Evolutionary conservation across 345 rosid genomes (phyloP).

Genomic region (Lagerstroemia speciosa): DNA sequence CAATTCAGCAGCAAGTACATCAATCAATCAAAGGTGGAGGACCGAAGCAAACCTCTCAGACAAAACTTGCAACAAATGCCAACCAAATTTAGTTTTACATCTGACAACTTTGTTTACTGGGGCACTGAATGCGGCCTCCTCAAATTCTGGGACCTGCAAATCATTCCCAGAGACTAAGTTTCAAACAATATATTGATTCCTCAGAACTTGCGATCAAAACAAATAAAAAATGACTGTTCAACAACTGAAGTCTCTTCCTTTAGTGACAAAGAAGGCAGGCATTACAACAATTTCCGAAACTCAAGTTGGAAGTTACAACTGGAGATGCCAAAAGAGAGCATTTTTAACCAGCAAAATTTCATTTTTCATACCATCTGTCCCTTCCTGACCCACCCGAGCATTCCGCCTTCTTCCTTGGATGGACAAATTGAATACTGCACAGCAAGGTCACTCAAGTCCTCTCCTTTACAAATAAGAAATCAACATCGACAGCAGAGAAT

Average conservation of each 20-base stretch:
- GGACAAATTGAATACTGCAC: slow-evolving; percentile 76
- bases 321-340: background rate
- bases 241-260: background rate
- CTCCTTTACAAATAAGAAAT: slow-evolving; percentile 42
- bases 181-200: background rate
- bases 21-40: slow-evolving; percentile 7
- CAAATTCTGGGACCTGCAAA: slow-evolving; percentile 79
- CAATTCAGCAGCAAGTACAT: slow-evolving; percentile 2
- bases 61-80: slow-evolving; percentile 87
- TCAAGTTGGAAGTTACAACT: background rate
- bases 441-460: slow-evolving; percentile 86
- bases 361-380: slow-evolving; percentile 74
- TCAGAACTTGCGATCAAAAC: background rate
- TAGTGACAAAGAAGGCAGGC: background rate
- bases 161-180: background rate
- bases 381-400: slow-evolving; percentile 85
- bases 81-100: slow-evolving; percentile 82
- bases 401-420: slow-evolving; percentile 74
- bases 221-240: background rate
- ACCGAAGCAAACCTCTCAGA: slow-evolving; percentile 61
- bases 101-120: slow-evolving; percentile 61
- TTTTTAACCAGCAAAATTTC: background rate
- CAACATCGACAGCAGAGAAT: slow-evolving; percentile 8
- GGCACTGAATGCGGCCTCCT: slow-evolving; percentile 77
- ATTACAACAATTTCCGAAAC: background rate